phyloP scores from a whole-genome alignment of 495 filamentous ascomycete genomes.

The Penicillium desertorum region DNA sequence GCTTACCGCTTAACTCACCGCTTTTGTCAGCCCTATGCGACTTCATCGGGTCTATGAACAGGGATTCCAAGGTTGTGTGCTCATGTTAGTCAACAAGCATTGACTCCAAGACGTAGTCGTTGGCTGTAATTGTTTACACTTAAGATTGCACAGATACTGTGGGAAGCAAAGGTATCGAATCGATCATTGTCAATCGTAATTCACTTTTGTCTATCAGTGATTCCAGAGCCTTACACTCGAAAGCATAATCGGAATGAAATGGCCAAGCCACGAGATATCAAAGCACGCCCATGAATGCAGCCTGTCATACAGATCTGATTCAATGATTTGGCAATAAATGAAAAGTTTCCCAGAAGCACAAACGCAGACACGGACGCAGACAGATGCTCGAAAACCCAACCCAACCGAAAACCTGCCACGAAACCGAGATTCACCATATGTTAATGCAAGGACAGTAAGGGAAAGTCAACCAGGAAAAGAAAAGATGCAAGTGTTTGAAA shows the following conservation, averaged over 20 bases:
- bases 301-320: not conserved
- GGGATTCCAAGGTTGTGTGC: not conserved
- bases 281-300: slow-evolving; percentile 1
- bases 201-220: slow-evolving; percentile 16
- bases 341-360: not conserved
- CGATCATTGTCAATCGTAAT: slow-evolving; percentile 15
- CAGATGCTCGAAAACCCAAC: slow-evolving; percentile 8
- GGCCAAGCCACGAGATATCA: not conserved
- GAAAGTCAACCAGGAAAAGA: slow-evolving; percentile 14
- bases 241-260: slow-evolving; percentile 3
- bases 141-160: not conserved
- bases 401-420: slow-evolving; percentile 9
- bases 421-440: slow-evolving; percentile 12
- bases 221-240: not conserved
- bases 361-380: not conserved
- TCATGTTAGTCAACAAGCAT: not conserved
- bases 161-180: not conserved
- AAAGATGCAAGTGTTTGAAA: slow-evolving; percentile 7
- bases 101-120: not conserved
- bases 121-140: not conserved
- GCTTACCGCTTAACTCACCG: not conserved
- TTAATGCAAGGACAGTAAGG: slow-evolving; percentile 15
- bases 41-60: not conserved
- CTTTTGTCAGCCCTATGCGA: not conserved
- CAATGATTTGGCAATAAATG: not conserved